Conservation (phyloP, 192 early-diverging fungal species). For the Irineochytrium annulatum region DNA sequence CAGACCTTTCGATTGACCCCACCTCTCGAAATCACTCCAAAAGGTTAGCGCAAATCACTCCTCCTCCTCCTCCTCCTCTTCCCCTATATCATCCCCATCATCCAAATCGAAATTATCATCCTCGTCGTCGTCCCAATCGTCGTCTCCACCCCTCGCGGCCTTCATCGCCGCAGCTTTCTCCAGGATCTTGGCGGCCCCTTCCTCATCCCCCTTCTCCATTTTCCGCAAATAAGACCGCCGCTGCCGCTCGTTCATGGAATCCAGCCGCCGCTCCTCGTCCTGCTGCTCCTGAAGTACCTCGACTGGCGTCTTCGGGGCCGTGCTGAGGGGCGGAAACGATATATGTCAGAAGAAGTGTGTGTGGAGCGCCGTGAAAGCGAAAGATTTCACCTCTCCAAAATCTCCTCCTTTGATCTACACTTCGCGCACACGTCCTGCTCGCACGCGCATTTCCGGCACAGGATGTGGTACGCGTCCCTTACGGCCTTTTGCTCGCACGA, state of each 20-base stretch:
- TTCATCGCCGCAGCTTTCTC: background rate
- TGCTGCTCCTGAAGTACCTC: slow-evolving; percentile 67
- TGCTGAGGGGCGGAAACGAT: slow-evolving; percentile 7
- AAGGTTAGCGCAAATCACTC: too few species aligned
- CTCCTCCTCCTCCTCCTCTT: slow-evolving; percentile 39
- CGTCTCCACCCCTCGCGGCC: slow-evolving; percentile 42
- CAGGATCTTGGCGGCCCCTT: slow-evolving; percentile 39
- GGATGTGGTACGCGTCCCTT: slow-evolving; percentile 90
- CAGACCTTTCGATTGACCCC: too few species aligned
- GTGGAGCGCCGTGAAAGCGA: background rate
- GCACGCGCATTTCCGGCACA: slow-evolving; percentile 82
- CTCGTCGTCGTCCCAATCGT: slow-evolving; percentile 46
- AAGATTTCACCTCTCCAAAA: slow-evolving; percentile 4
- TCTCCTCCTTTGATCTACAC: slow-evolving; percentile 51
- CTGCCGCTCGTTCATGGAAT: slow-evolving; percentile 74
- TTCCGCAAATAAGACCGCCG: slow-evolving; percentile 76
- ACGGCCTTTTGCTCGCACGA: slow-evolving; percentile 77
- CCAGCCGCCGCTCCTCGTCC: slow-evolving; percentile 66
- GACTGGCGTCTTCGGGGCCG: slow-evolving; percentile 50
- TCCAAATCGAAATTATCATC: slow-evolving; percentile 55
- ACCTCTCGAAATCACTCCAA: too few species aligned
- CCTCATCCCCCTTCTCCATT: slow-evolving; percentile 74
- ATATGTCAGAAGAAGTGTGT: background rate
- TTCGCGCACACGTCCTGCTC: slow-evolving; percentile 87
- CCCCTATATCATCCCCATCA: slow-evolving; percentile 32